These are phyloP conservation scores for Pythium dissotocum DNA, from an alignment of 352 stramenopile species.

Conservation along the genomic window DNA sequence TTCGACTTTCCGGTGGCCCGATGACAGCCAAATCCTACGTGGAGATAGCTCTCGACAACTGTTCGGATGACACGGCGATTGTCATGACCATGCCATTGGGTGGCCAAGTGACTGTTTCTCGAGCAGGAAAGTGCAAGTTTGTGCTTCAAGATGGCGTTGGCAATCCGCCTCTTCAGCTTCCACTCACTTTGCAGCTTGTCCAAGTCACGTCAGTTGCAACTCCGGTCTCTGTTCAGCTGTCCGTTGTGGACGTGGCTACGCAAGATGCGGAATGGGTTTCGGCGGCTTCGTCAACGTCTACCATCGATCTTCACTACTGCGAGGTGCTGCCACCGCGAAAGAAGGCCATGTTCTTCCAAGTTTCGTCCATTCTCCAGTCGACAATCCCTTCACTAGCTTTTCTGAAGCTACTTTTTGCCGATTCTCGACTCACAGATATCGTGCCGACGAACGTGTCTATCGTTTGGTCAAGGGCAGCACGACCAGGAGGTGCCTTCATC, in stretches of 20 bases:
- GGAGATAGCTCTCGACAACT: neutral
- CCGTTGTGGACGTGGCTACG: neutral
- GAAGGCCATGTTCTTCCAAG: constrained; percentile 13
- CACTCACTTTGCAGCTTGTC: constrained; percentile 24
- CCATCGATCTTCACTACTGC: constrained; percentile 24
- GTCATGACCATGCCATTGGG: neutral
- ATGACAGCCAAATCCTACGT: constrained; percentile 6
- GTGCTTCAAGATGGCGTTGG: constrained; percentile 18
- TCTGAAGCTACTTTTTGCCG: constrained; percentile 6
- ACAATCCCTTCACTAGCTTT: neutral
- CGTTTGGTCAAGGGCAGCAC: constrained; percentile 9
- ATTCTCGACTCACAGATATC: neutral
- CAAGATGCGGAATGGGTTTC: constrained; percentile 9
- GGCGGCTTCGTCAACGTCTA: neutral
- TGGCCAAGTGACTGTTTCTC: neutral
- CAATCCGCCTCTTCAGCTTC: neutral
- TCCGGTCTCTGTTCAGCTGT: constrained; percentile 12
- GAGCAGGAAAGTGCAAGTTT: constrained; percentile 20
- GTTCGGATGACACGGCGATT: neutral
- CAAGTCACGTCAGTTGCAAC: constrained; percentile 4
- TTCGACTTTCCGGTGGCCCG: constrained; percentile 2
- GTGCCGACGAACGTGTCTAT: constrained; percentile 11
- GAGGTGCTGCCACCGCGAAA: constrained; percentile 11
- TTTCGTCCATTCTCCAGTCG: neutral
- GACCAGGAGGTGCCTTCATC: constrained; percentile 1